These are phyloP conservation scores for Penstemon newberryi DNA, from an alignment of 257 asterid genomes.

Conservation along the genomic window DNA sequence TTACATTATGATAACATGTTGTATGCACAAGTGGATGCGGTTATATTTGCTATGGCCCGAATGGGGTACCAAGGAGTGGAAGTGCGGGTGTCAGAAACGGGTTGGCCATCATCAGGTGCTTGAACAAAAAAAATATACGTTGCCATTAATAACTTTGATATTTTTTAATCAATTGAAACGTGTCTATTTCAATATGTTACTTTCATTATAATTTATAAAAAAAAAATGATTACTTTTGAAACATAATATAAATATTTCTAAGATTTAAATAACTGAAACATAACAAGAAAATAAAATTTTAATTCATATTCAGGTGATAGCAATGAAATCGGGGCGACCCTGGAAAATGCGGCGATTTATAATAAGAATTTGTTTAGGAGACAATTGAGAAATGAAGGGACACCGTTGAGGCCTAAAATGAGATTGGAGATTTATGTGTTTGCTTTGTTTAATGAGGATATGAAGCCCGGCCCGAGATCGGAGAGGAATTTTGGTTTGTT, in stretches of 20 bases:
- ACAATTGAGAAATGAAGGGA: conserved; percentile 55
- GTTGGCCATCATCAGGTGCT: conserved; percentile 96
- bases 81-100: conserved; percentile 82
- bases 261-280: too few species aligned
- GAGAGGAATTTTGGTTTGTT: conserved; percentile 93
- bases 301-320: too few species aligned
- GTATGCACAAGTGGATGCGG: conserved; percentile 88
- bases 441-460: conserved; percentile 86
- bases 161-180: too few species aligned
- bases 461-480: conserved; percentile 82
- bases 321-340: conserved; percentile 74
- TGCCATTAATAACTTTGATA: too few species aligned
- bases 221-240: too few species aligned
- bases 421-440: conserved; percentile 74
- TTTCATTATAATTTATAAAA: too few species aligned
- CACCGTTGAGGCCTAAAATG: conserved; percentile 71
- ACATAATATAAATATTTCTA: too few species aligned
- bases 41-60: conserved; percentile 60
- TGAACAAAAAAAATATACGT: not conserved
- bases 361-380: conserved; percentile 63
- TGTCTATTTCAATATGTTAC: too few species aligned
- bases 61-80: conserved; percentile 54
- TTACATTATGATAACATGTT: conserved; percentile 86
- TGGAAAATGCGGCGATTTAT: conserved; percentile 65
- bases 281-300: too few species aligned